These are phyloP conservation scores for Urochloa ruziziensis DNA, from an alignment of 176 grass and related monocot species.

Conservation along the genomic window DNA sequence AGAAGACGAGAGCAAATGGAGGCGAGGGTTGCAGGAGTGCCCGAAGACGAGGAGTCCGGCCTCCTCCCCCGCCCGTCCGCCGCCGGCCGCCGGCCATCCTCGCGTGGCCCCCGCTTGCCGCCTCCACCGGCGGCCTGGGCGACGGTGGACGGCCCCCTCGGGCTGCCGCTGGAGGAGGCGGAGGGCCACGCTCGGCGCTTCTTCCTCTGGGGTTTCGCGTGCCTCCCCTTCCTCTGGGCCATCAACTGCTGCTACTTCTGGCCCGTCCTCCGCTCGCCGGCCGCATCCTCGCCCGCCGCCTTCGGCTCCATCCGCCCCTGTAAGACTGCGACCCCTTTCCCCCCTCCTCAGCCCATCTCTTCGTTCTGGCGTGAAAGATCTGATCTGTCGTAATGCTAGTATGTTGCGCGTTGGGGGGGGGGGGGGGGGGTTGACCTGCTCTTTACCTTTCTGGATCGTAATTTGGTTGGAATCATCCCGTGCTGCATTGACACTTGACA, in stretches of 20 bases:
- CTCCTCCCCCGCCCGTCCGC: constrained; percentile 28
- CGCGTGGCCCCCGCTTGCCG: not conserved
- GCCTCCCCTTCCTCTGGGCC: constrained; percentile 92
- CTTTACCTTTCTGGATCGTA: not conserved
- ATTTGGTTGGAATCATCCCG: not conserved
- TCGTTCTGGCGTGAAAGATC: constrained; percentile 20
- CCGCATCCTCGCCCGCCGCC: constrained; percentile 32
- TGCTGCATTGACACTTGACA: not conserved
- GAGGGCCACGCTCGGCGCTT: constrained; percentile 65
- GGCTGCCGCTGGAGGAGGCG: constrained; percentile 72
- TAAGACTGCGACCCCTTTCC: constrained; percentile 27
- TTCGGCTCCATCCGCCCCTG: constrained; percentile 67
- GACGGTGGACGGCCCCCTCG: constrained; percentile 80
- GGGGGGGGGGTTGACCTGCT: not conserved
- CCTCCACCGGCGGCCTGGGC: constrained; percentile 46
- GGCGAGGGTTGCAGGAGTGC: constrained; percentile 38
- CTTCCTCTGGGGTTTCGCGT: constrained; percentile 92
- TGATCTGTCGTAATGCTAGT: not conserved
- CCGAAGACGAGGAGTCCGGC: constrained; percentile 50
- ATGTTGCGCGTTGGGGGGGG: not conserved
- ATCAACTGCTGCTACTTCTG: constrained; percentile 98
- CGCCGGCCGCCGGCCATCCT: not conserved
- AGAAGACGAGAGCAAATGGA: constrained; percentile 26
- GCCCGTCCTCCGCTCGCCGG: constrained; percentile 65
- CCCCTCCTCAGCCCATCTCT: not conserved